phyloP scores from a whole-genome alignment of 1,139 yeast species.

The Yarrowia galli region DNA sequence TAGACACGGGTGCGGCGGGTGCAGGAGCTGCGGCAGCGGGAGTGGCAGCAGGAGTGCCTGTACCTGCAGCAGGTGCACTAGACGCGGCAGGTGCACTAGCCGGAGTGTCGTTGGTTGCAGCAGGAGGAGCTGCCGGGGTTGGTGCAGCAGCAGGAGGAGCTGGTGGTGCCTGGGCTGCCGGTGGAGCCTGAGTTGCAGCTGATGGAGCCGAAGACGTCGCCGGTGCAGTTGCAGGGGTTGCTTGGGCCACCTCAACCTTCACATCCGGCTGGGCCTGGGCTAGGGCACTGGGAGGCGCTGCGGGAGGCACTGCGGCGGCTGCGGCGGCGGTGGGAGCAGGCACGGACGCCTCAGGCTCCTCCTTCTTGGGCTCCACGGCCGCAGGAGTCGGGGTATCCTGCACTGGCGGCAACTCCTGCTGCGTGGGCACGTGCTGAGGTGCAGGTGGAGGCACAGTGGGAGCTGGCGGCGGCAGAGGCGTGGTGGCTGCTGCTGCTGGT shows the following conservation, averaged over 20 bases:
- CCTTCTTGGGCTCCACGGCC: conserved; percentile 5
- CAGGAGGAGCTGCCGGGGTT: neutral
- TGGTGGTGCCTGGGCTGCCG: too few relatives aligned
- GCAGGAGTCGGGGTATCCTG: conserved; percentile 6
- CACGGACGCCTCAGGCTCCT: neutral
- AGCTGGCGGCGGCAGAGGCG: conserved; percentile 5
- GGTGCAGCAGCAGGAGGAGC: conserved; percentile 3
- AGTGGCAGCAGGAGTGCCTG: too few relatives aligned
- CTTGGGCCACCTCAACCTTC: neutral
- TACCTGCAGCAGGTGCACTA: too few relatives aligned
- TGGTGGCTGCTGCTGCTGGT: neutral
- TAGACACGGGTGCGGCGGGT: neutral
- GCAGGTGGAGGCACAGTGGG: conserved; percentile 8
- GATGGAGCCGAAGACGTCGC: neutral
- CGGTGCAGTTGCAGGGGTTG: neutral
- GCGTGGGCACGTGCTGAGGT: neutral
- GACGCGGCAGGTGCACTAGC: too few relatives aligned
- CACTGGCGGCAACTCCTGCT: neutral
- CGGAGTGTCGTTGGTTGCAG: neutral
- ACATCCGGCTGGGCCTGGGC: conserved; percentile 12
- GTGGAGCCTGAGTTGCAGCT: too few relatives aligned
- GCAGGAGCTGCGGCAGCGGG: conserved; percentile 3
- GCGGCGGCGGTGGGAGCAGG: neutral
- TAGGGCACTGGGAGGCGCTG: conserved; percentile 2
- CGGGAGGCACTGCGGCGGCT: neutral